phyloP scores from a whole-genome alignment of 768 basidiomycete species.

The Clathrus columnatus region DNA sequence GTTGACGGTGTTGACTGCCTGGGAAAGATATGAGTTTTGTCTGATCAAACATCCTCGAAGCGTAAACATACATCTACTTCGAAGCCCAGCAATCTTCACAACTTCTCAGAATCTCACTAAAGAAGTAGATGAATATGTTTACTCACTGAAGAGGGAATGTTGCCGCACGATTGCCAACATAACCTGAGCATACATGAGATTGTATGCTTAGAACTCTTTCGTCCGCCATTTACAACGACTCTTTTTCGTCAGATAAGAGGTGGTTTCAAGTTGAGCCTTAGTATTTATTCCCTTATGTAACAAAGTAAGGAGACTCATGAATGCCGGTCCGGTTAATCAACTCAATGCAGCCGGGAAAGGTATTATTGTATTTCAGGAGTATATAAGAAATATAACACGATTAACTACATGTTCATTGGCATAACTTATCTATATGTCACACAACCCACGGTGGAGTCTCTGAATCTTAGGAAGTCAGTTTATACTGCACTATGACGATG shows the following conservation, averaged over 20 bases:
- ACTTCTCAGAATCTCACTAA: neutral
- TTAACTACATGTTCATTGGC: too few relatives aligned
- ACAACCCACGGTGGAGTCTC: too few relatives aligned
- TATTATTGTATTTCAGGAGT: too few relatives aligned
- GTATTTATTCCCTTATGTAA: neutral
- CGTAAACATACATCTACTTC: constrained; percentile 82
- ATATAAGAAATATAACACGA: too few relatives aligned
- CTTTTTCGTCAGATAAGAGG: neutral
- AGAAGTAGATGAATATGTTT: constrained; percentile 26
- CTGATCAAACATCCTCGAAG: neutral
- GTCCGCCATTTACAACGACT: neutral
- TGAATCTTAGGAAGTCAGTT: too few relatives aligned
- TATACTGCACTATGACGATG: too few relatives aligned
- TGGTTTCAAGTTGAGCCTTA: neutral
- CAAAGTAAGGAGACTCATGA: neutral
- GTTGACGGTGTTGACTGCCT: constrained; percentile 88
- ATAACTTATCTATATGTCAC: too few relatives aligned
- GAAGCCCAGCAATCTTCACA: constrained; percentile 54
- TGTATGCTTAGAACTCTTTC: constrained; percentile 82
- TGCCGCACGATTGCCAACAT: constrained; percentile 82
- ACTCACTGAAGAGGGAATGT: constrained; percentile 65
- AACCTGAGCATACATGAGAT: constrained; percentile 89
- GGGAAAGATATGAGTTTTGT: constrained; percentile 4
- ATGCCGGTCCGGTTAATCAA: too few relatives aligned
- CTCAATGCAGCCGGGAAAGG: too few relatives aligned